A percentile compares a stretch with the other conserved stretches of the same genome.
phyloP scores from a whole-genome alignment of 306 rosid species.

The Rubus idaeus region DNA sequence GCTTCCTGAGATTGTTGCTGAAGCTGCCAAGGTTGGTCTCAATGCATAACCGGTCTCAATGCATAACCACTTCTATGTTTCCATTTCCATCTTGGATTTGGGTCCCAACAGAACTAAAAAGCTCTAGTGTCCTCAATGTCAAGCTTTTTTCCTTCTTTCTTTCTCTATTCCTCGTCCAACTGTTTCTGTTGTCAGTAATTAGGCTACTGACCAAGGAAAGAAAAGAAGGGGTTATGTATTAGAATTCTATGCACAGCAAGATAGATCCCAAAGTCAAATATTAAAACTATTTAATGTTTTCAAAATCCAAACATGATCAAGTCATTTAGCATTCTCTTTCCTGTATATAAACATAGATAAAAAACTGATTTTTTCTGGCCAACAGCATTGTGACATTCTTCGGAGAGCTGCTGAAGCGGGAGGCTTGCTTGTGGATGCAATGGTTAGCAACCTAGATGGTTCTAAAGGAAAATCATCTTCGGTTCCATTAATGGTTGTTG shows the following conservation, averaged over 20 bases:
- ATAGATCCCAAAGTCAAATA: too few relatives aligned
- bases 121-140: not conserved
- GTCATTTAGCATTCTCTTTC: not conserved
- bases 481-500: conserved; percentile 89
- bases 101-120: not conserved
- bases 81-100: not conserved
- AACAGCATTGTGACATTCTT: conserved; percentile 92
- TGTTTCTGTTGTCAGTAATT: not conserved
- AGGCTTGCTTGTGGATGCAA: conserved; percentile 91
- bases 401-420: conserved; percentile 97
- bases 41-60: conserved; percentile 25
- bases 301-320: not conserved
- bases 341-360: not conserved
- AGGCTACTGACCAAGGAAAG: not conserved
- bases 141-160: not conserved
- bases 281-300: not conserved
- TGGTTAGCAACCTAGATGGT: conserved; percentile 60
- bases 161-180: not conserved
- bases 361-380: conserved; percentile 36
- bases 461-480: conserved; percentile 52
- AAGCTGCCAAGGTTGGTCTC: conserved; percentile 90
- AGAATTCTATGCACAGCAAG: not conserved
- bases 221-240: not conserved
- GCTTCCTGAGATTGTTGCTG: conserved; percentile 95
- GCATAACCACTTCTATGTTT: conserved; percentile 1